phyloP scores from a whole-genome alignment of 345 rosid species.

The Corchorus olitorius region DNA sequence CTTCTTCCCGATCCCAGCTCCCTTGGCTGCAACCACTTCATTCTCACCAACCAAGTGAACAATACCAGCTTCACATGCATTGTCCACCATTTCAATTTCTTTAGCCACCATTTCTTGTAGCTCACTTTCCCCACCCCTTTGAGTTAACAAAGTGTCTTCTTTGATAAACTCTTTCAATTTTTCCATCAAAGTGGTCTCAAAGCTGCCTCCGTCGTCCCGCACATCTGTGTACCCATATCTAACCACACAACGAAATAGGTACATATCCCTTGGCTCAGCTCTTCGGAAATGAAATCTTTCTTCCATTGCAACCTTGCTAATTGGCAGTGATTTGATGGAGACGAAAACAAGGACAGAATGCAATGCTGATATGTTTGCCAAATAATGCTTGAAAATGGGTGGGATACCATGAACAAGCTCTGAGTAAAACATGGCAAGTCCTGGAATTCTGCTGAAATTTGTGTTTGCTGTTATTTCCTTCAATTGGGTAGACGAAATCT shows the following conservation, averaged over 20 bases:
- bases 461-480: conserved; percentile 40
- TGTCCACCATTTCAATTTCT: conserved; percentile 38
- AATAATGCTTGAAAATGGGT: conserved; percentile 66
- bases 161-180: conserved; percentile 52
- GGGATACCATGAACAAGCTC: conserved; percentile 85
- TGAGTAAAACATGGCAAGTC: conserved; percentile 37
- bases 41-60: conserved; percentile 56
- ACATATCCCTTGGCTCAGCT: conserved; percentile 58
- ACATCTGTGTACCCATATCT: conserved; percentile 69
- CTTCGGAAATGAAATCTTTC: conserved; percentile 74
- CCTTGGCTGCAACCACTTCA: conserved; percentile 40
- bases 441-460: not conserved
- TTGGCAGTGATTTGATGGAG: conserved; percentile 55
- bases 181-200: conserved; percentile 39
- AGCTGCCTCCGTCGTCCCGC: conserved; percentile 14
- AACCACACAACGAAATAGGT: conserved; percentile 70
- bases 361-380: conserved; percentile 55
- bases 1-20: conserved; percentile 38
- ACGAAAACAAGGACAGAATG: conserved; percentile 45
- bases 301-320: conserved; percentile 44
- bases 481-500: conserved; percentile 51
- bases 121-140: not conserved
- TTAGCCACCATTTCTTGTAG: conserved; percentile 16
- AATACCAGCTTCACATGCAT: conserved; percentile 38
- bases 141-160: too few species aligned